Conservation (phyloP, 352 stramenopile genomes). For the Phytophthora fragariae region DNA sequence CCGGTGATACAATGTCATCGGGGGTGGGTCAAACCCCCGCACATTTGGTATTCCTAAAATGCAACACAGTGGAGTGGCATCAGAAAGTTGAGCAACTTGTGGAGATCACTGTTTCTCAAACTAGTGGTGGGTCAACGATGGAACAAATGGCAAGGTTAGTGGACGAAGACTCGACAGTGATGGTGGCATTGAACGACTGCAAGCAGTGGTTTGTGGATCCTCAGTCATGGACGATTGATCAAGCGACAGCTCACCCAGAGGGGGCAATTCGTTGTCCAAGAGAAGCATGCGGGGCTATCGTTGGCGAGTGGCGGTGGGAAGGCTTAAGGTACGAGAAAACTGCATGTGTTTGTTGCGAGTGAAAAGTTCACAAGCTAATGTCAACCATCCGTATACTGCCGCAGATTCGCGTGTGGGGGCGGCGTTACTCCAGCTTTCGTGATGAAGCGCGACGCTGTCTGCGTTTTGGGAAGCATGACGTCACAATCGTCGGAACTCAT, state of each 20-base stretch:
- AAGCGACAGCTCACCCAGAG: constrained; percentile 21
- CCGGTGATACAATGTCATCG: constrained; percentile 1
- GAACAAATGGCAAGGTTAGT: constrained; percentile 44
- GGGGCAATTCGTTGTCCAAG: constrained; percentile 58
- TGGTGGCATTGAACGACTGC: constrained; percentile 38
- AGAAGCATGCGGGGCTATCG: constrained; percentile 38
- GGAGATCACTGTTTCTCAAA: constrained; percentile 11
- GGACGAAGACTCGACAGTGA: constrained; percentile 42
- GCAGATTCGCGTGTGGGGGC: constrained; percentile 55
- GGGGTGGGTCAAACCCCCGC: constrained; percentile 16
- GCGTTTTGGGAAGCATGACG: constrained; percentile 57
- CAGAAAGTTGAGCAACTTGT: constrained; percentile 36
- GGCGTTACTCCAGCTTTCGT: constrained; percentile 52
- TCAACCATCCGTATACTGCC: neutral
- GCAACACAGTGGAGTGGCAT: constrained; percentile 53
- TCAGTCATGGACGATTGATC: constrained; percentile 51
- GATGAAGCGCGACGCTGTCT: constrained; percentile 58
- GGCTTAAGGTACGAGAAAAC: constrained; percentile 39
- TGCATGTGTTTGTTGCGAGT: constrained; percentile 5
- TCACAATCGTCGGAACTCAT: constrained; percentile 37
- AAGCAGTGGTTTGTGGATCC: constrained; percentile 63
- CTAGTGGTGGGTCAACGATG: constrained; percentile 19
- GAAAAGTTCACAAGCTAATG: neutral
- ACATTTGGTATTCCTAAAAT: constrained; percentile 37
- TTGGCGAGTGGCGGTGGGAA: constrained; percentile 69